Conservation (phyloP, 495 filamentous ascomycete species). For the Lichina pygmaea region DNA sequence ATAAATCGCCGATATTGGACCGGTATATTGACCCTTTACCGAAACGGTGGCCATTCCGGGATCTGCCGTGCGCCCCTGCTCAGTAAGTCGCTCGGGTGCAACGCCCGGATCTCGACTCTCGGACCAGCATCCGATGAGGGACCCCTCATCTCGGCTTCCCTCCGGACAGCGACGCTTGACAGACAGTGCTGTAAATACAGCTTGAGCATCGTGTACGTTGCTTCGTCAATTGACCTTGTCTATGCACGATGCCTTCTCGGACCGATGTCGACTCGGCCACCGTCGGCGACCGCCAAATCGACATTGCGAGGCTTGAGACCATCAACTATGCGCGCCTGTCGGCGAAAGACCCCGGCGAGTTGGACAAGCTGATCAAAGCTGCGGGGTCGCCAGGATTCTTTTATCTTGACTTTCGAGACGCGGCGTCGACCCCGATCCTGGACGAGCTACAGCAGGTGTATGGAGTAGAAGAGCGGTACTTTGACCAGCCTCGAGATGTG, state of each 20-base stretch:
- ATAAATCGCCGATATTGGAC: too few relatives aligned
- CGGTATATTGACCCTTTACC: too few relatives aligned
- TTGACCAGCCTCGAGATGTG: neutral
- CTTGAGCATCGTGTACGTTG: too few relatives aligned
- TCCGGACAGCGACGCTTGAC: too few relatives aligned
- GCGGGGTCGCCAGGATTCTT: constrained; percentile 6
- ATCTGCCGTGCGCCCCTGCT: too few relatives aligned
- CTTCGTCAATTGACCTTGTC: too few relatives aligned
- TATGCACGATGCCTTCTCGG: neutral
- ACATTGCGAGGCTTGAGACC: constrained; percentile 5
- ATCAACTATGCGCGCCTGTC: constrained; percentile 3
- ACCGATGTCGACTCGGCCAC: neutral
- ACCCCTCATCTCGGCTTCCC: too few relatives aligned
- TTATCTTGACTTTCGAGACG: constrained; percentile 2
- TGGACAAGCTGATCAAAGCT: constrained; percentile 6
- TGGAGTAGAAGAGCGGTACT: neutral
- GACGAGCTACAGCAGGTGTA: neutral
- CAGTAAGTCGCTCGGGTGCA: too few relatives aligned
- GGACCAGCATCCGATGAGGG: too few relatives aligned
- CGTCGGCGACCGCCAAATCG: constrained; percentile 3
- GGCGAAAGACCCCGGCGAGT: constrained; percentile 5
- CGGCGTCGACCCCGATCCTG: neutral
- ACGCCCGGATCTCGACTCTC: too few relatives aligned
- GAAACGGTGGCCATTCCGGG: too few relatives aligned
- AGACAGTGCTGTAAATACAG: too few relatives aligned